phyloP scores from a whole-genome alignment of 176 grass and related monocot species.

The Otatea glauca region DNA sequence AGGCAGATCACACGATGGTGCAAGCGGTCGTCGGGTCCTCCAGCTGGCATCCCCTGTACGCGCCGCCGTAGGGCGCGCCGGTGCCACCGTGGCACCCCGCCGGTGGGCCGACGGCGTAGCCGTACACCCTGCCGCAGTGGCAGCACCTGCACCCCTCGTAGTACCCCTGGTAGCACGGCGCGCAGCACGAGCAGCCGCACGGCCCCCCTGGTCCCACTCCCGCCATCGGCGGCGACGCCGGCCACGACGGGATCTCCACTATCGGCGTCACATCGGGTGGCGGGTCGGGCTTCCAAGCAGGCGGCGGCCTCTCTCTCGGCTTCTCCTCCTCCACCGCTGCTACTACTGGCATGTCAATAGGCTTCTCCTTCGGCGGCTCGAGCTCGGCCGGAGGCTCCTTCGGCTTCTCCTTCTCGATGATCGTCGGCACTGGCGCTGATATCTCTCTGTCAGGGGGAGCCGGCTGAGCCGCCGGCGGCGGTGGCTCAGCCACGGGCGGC shows the following conservation, averaged over 20 bases:
- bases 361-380: not conserved
- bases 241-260: slow-evolving; percentile 50
- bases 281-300: no score
- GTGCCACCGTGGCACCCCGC: slow-evolving; percentile 3
- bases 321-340: slow-evolving; percentile 25
- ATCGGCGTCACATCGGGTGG: slow-evolving; percentile 21
- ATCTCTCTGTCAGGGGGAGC: not conserved
- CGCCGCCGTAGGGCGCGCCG: slow-evolving; percentile 15
- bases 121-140: slow-evolving; percentile 42
- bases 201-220: not conserved
- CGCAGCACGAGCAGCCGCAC: slow-evolving; percentile 46
- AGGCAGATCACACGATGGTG: slow-evolving; percentile 52
- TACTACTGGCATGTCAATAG: not conserved
- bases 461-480: not conserved
- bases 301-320: slow-evolving; percentile 3
- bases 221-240: not conserved
- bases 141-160: slow-evolving; percentile 50
- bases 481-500: not conserved
- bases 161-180: slow-evolving; percentile 55
- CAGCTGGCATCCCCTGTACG: slow-evolving; percentile 45
- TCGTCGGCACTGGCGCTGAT: not conserved
- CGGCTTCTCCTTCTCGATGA: slow-evolving; percentile 34
- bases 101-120: slow-evolving; percentile 22
- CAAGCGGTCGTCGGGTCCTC: slow-evolving; percentile 60
- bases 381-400: no score